Percentiles rank a stretch among this genome's conserved stretches.
Conservation (phyloP, 2,329 filamentous ascomycete genomes). For the Geosmithia morbida region DNA sequence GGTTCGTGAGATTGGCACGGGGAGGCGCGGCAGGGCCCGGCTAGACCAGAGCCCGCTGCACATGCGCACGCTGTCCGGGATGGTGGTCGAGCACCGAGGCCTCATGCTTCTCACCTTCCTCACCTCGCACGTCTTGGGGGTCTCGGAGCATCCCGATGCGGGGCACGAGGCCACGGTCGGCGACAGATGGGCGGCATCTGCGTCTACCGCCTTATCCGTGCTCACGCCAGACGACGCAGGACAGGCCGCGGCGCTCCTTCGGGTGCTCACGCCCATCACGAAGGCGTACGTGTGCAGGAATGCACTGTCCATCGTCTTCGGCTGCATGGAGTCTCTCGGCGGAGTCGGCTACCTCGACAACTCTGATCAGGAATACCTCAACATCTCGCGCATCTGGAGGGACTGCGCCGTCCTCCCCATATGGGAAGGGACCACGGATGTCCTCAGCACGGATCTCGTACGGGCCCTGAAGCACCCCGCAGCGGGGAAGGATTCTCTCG, state of each 20-base stretch:
- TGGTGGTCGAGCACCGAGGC: conserved; percentile 39
- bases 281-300: conserved; percentile 43
- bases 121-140: conserved; percentile 36
- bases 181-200: background rate
- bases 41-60: conserved; percentile 40
- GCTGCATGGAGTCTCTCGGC: conserved; percentile 49
- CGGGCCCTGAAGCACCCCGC: conserved; percentile 30
- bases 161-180: background rate
- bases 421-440: conserved; percentile 44
- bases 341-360: conserved; percentile 55
- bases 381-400: conserved; percentile 50
- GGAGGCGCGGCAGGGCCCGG: conserved; percentile 24
- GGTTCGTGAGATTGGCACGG: conserved; percentile 37
- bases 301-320: conserved; percentile 32
- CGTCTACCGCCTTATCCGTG: background rate
- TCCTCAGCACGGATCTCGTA: conserved; percentile 41
- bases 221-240: conserved; percentile 3
- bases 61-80: conserved; percentile 40
- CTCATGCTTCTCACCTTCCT: conserved; percentile 41
- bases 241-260: conserved; percentile 28
- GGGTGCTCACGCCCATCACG: conserved; percentile 42
- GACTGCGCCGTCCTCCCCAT: conserved; percentile 21
- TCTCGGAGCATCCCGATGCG: conserved; percentile 28
- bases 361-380: conserved; percentile 44
- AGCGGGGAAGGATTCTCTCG: conserved; percentile 18